Conservation (phyloP, 257 asterid species). For the Ligustrum vulgare region DNA sequence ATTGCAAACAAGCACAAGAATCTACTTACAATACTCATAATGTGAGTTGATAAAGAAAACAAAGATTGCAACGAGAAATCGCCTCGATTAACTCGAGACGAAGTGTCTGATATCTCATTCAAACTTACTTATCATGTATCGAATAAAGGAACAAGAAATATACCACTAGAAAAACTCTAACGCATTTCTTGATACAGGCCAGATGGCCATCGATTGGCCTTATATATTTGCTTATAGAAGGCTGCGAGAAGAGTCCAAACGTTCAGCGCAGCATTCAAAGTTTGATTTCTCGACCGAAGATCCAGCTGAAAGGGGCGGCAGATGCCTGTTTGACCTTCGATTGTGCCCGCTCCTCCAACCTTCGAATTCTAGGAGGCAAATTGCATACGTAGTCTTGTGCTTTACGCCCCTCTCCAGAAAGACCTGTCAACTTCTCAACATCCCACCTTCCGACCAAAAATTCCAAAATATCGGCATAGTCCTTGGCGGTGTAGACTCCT, state of each 20-base stretch:
- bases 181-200: no score
- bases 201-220: background rate
- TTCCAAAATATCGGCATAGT: slow-evolving; percentile 72
- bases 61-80: background rate
- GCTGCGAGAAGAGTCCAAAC: background rate
- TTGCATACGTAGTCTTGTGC: slow-evolving; percentile 74
- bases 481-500: slow-evolving; percentile 69
- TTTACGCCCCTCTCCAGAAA: slow-evolving; percentile 64
- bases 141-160: background rate
- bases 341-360: slow-evolving; percentile 65
- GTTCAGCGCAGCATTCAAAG: slow-evolving; percentile 27
- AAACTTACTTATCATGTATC: background rate
- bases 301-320: slow-evolving; percentile 65
- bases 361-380: slow-evolving; percentile 59
- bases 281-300: slow-evolving; percentile 49
- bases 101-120: background rate
- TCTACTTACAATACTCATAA: background rate
- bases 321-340: slow-evolving; percentile 48
- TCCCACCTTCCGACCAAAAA: slow-evolving; percentile 65
- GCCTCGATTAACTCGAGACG: background rate
- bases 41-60: background rate
- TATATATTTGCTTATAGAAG: background rate
- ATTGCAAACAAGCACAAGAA: background rate
- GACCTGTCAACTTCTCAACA: slow-evolving; percentile 59
- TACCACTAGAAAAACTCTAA: background rate